phyloP scores from a whole-genome alignment of 176 grass and related monocot species.

The Rhynchospora tenuis region DNA sequence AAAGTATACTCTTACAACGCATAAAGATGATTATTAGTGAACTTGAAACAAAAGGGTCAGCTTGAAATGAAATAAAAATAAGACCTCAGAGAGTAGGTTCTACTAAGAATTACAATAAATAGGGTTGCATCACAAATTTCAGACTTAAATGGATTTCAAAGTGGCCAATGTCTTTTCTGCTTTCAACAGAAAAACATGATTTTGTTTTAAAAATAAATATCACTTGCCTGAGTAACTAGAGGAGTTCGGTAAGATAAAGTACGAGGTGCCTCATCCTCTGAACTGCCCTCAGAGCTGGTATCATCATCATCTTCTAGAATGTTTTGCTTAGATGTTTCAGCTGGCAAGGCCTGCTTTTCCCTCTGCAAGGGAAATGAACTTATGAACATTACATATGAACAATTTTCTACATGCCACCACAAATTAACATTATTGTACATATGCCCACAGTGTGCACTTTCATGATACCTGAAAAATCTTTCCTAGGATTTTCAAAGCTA shows the following conservation, averaged over 20 bases:
- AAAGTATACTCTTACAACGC: not conserved
- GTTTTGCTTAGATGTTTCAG: constrained; percentile 52
- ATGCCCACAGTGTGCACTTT: not conserved
- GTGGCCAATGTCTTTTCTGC: not conserved
- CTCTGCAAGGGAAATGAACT: constrained; percentile 29
- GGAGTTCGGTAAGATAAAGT: constrained; percentile 66
- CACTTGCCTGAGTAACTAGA: constrained; percentile 79
- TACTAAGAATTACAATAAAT: not conserved
- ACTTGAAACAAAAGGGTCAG: not conserved
- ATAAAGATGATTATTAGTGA: not conserved
- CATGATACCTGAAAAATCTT: constrained; percentile 74
- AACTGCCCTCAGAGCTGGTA: constrained; percentile 74
- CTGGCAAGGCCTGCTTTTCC: constrained; percentile 72
- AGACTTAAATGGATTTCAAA: not conserved
- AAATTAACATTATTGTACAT: not conserved
- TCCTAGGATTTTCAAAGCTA: constrained; percentile 80
- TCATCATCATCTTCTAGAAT: constrained; percentile 58
- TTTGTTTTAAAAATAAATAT: not conserved
- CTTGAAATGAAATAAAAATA: not conserved
- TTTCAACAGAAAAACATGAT: not conserved
- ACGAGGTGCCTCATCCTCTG: constrained; percentile 53
- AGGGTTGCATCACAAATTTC: not conserved
- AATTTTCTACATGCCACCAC: constrained; percentile 1
- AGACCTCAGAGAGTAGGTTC: not conserved
- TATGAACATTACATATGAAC: not conserved